phyloP scores from a whole-genome alignment of 164 flowering plant species.

The Vitis vinifera region DNA sequence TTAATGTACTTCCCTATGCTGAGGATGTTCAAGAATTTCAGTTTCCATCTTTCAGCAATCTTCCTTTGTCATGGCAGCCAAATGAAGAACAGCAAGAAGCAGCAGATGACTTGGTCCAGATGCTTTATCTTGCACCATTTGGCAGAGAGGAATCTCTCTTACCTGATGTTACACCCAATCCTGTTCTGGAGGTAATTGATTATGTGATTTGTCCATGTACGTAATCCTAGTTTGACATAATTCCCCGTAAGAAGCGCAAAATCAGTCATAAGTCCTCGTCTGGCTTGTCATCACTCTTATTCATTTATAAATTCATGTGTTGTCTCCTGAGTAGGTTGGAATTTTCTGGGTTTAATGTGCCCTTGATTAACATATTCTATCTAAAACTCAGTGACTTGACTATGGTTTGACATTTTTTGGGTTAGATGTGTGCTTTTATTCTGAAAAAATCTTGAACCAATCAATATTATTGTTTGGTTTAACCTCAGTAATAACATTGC shows the following conservation, averaged over 20 bases:
- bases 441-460: too few relatives aligned
- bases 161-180: slow-evolving; percentile 93
- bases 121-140: slow-evolving; percentile 85
- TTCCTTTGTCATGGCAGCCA: slow-evolving; percentile 76
- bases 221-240: background rate
- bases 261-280: too few relatives aligned
- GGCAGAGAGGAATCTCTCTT: slow-evolving; percentile 62
- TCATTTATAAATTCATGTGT: too few relatives aligned
- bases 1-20: slow-evolving; percentile 92
- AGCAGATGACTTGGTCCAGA: slow-evolving; percentile 75
- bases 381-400: too few relatives aligned
- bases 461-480: too few relatives aligned
- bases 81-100: slow-evolving; percentile 78
- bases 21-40: slow-evolving; percentile 97
- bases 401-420: too few relatives aligned
- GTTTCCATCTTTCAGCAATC: slow-evolving; percentile 80
- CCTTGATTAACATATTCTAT: too few relatives aligned
- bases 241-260: background rate
- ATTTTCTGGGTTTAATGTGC: too few relatives aligned
- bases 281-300: too few relatives aligned
- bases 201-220: background rate
- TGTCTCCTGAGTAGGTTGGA: too few relatives aligned
- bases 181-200: slow-evolving; percentile 72
- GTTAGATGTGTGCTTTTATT: too few relatives aligned
- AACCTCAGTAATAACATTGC: too few relatives aligned